A percentile compares a stretch with the other conserved stretches of the same genome.
These are phyloP conservation scores for Malus sylvestris DNA, from an alignment of 306 rosid species.

Conservation along the genomic window DNA sequence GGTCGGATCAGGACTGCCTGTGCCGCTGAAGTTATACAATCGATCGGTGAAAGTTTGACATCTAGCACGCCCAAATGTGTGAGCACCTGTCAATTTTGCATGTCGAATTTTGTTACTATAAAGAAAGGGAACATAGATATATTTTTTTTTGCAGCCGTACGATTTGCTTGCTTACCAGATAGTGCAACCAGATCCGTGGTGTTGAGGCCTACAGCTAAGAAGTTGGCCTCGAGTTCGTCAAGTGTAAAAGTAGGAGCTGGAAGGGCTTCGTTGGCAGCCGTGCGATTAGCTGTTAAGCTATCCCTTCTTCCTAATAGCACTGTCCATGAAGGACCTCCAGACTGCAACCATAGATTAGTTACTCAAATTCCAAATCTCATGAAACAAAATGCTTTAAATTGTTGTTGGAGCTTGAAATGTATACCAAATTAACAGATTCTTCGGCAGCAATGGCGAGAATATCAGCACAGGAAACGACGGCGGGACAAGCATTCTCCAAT, in stretches of 20 bases:
- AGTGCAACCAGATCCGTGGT: slow-evolving; percentile 43
- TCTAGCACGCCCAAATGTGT: slow-evolving; percentile 20
- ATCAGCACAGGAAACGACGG: slow-evolving; percentile 34
- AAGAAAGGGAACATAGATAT: too few species aligned
- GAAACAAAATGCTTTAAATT: not conserved
- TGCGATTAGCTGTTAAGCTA: slow-evolving; percentile 33
- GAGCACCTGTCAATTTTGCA: slow-evolving; percentile 9
- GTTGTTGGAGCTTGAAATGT: not conserved
- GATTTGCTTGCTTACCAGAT: slow-evolving; percentile 29
- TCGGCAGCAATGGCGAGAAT: slow-evolving; percentile 40
- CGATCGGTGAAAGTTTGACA: not conserved
- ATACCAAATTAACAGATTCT: slow-evolving; percentile 26
- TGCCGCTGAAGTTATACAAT: not conserved
- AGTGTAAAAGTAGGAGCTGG: slow-evolving; percentile 22
- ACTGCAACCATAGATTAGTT: slow-evolving; percentile 15
- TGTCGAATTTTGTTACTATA: not conserved
- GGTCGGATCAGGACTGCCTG: slow-evolving; percentile 6
- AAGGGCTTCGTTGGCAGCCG: slow-evolving; percentile 25
- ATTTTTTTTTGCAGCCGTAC: too few species aligned
- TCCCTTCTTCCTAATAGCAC: slow-evolving; percentile 52
- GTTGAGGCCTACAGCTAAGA: slow-evolving; percentile 17
- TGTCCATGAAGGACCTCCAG: slow-evolving; percentile 41
- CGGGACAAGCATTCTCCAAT: slow-evolving; percentile 32
- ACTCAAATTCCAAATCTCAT: not conserved
- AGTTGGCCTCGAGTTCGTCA: not conserved